Evolutionary conservation across 1,284 basidiomycete species (phyloP), one percentile per base, ranked within the genome.

Genomic region (Dichomitus squalens): DNA sequence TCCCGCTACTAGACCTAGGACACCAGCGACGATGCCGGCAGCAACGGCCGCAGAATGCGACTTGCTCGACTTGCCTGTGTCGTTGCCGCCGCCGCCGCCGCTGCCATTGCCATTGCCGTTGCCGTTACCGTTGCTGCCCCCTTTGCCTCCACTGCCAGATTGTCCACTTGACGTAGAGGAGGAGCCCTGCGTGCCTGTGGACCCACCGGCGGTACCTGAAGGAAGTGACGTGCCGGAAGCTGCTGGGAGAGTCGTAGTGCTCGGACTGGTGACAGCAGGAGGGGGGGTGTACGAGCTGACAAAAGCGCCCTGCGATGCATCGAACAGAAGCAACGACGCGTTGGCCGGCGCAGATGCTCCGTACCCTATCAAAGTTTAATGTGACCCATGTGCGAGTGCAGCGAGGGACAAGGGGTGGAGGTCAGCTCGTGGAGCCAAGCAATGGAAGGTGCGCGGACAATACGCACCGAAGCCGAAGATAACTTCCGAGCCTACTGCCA

Each of bases 381-480:
- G 33, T 39, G 8, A 39, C 11, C 38, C 23, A 35, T 38, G 21
- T 29, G 49, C 23, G 43, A 16, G 27, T 12, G 12, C 20, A 41
- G 20, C n/a, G 36, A 39, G 36, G 49, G 23, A 31, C 11, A 23
- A 53, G 31, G 25, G 31, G 23, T 21, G 11, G 38, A 21, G 38
- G 33, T 52, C 60, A 62, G 57, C 12, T 18, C 52, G 29, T 29
- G n/a, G 43, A 38, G 38, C 44, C 35, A 14, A 44, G 50, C 39
- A 38, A 61, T 51, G 49, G 47, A 57, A 57, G 51, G 20, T 7
- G 16, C 7, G 27, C 58, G 29, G 27, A 52, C 33, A 52, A 49
- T 41, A 75, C 88, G 65, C 66, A 93, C 92, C 93, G 67, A 92
- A 93, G 48, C 86, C 86, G 66, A 95, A 86, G 11, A 93, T 70